phyloP scores from a whole-genome alignment of 371 early-diverging fungal genomes.

The Smittium culicis region DNA sequence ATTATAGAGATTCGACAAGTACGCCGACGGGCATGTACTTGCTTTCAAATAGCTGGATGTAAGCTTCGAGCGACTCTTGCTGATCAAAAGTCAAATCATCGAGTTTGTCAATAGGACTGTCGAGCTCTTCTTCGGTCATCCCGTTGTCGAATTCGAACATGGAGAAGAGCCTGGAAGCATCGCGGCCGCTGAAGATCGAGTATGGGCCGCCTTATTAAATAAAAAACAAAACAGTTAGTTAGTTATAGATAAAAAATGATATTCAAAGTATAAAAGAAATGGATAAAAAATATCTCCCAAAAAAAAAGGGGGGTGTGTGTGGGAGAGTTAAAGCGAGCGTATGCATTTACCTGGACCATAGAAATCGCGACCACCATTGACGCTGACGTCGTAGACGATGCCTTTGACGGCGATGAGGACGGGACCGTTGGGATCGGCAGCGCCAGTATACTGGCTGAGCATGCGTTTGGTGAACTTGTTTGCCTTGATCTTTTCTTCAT shows the following conservation, averaged over 20 bases:
- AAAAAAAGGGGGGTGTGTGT: no score
- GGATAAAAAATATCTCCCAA: no score
- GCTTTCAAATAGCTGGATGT: slow-evolving; percentile 52
- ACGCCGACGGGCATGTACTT: slow-evolving; percentile 66
- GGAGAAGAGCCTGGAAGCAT: slow-evolving; percentile 73
- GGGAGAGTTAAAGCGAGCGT: no score
- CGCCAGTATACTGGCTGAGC: slow-evolving; percentile 18
- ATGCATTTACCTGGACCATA: slow-evolving; percentile 75
- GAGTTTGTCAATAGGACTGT: slow-evolving; percentile 63
- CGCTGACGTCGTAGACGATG: slow-evolving; percentile 75
- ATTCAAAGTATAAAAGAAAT: no score
- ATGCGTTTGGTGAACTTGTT: slow-evolving; percentile 26
- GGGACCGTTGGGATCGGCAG: slow-evolving; percentile 24
- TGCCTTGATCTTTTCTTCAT: slow-evolving; percentile 4
- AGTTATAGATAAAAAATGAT: no score
- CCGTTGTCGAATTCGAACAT: slow-evolving; percentile 77
- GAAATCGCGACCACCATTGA: slow-evolving; percentile 50
- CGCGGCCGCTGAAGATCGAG: slow-evolving; percentile 78
- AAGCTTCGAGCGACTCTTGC: slow-evolving; percentile 54
- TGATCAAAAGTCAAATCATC: slow-evolving; percentile 63
- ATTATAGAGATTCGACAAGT: slow-evolving; percentile 39
- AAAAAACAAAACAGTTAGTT: no score
- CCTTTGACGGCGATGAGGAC: slow-evolving; percentile 74
- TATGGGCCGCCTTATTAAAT: slow-evolving; percentile 82
- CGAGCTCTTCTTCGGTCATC: slow-evolving; percentile 49